Evolutionary conservation across 2,329 filamentous ascomycete genomes (phyloP), one percentile per base, ranked within the genome.

Genomic region (Apiospora phragmitis): DNA sequence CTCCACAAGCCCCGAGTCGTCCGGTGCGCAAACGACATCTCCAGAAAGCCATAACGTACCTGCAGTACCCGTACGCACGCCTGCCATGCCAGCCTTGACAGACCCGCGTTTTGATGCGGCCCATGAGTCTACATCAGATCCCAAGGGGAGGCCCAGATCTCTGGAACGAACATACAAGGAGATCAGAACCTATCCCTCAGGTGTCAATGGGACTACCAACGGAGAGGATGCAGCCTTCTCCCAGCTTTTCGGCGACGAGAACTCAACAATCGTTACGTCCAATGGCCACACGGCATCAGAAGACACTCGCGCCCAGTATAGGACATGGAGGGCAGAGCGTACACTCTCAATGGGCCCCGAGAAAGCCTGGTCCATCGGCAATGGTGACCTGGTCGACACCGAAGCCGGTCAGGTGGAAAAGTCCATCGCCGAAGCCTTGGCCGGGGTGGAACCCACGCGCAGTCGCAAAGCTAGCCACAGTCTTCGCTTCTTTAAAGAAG

Each of bases 381-480:
- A 86, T 29, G 84, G 82, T 11, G 84, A 87, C 68, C 79, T 84
- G 59, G 79, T 82, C 35, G 84, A 86, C 69, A 83, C 83, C 62
- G 78, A 83, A 71, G 85, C 88, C 72, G 89, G 89, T 0, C 83
- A 89, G 74, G 89, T 91, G 8, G 89, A 91, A 74, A 88, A 90
- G 77, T 90, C 89, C n/a, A 88, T 91, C 68, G 84, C 88, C 7
- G 88, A 91, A 73, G 88, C 87, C 38, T 83, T 91, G 76, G 85
- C 88, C 24, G 89, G 89, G 2, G 82, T 87, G n/a, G 89, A 91
- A 75, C 88, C 85, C 55, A 90, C 87, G 65, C 87, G 90, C 69
- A 93, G 90, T 76, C 87, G 90, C 74, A 92, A 92, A 79, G 87
- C 90, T 49, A 92, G 89, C 75, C 90, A 92, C 78, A 91, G 89